These are phyloP conservation scores for Phytophthora sansomeana DNA, from an alignment of 352 stramenopile species.

Conservation along the genomic window DNA sequence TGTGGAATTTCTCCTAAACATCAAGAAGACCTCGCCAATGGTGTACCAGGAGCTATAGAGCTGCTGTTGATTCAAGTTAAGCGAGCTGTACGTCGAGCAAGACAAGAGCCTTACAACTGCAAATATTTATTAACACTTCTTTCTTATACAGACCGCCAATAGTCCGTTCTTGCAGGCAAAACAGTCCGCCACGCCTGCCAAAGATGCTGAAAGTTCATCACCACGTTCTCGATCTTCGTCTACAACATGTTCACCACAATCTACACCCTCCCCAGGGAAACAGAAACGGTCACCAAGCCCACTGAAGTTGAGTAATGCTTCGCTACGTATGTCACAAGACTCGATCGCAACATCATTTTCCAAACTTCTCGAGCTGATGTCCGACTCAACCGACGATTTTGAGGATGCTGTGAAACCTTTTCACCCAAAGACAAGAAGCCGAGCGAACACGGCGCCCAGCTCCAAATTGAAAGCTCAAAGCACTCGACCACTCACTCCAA, in stretches of 20 bases:
- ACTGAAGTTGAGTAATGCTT: not conserved
- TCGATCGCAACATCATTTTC: slow-evolving; percentile 45
- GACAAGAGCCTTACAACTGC: not conserved
- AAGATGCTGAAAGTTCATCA: not conserved
- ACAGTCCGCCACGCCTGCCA: not conserved
- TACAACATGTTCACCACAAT: slow-evolving; percentile 11
- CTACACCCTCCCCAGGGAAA: slow-evolving; percentile 15
- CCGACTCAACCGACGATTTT: slow-evolving; percentile 13
- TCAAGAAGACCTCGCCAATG: slow-evolving; percentile 55
- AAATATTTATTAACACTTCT: not conserved
- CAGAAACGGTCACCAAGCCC: slow-evolving; percentile 6
- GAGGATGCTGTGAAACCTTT: slow-evolving; percentile 14
- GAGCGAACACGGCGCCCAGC: slow-evolving; percentile 16
- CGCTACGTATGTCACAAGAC: slow-evolving; percentile 6
- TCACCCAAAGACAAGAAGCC: slow-evolving; percentile 6
- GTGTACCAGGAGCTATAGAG: slow-evolving; percentile 49
- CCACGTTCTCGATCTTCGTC: slow-evolving; percentile 16
- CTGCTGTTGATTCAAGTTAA: slow-evolving; percentile 54
- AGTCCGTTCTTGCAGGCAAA: slow-evolving; percentile 29
- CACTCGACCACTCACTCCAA: slow-evolving; percentile 12
- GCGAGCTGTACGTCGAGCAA: slow-evolving; percentile 39
- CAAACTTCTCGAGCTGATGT: slow-evolving; percentile 43
- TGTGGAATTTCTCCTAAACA: slow-evolving; percentile 53
- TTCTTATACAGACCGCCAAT: slow-evolving; percentile 18
- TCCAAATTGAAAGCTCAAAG: not conserved